A percentile compares a stretch with the other conserved stretches of the same genome.
Evolutionary conservation across 208 protist species (phyloP).

Genomic region (Trichomonas vaginalis): DNA sequence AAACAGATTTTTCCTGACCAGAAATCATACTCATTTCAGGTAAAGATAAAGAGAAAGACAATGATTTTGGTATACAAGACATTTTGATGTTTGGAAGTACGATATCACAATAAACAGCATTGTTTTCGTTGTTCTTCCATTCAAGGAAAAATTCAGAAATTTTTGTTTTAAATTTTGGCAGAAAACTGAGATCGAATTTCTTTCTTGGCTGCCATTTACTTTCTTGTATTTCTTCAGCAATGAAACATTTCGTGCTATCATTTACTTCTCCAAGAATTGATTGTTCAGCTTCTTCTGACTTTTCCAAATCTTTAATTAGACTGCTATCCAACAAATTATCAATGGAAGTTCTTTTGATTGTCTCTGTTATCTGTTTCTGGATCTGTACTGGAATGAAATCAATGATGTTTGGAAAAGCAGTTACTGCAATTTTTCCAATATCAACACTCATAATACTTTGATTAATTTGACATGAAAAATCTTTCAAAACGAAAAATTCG

Average conservation of each 20-base stretch:
- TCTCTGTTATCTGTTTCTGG: background rate
- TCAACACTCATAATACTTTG: background rate
- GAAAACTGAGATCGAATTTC: background rate
- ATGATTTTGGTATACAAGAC: background rate
- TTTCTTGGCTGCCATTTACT: no score
- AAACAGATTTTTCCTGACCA: background rate
- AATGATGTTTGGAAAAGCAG: background rate
- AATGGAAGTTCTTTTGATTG: background rate
- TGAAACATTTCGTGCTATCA: no score
- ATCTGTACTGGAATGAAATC: background rate
- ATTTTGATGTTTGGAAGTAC: background rate
- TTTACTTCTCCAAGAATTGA: no score
- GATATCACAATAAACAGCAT: background rate
- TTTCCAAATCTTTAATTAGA: no score
- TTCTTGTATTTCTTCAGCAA: no score
- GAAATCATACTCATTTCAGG: background rate
- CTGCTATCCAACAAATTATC: no score
- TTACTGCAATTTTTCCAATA: background rate
- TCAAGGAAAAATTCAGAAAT: background rate
- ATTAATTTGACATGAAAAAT: background rate
- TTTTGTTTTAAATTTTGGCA: background rate
- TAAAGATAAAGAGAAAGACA: background rate
- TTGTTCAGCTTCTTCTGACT: no score
- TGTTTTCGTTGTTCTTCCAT: background rate
- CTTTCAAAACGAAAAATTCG: background rate